phyloP scores from a whole-genome alignment of 2,329 filamentous ascomycete genomes.

The Nigrospora osmanthi region DNA sequence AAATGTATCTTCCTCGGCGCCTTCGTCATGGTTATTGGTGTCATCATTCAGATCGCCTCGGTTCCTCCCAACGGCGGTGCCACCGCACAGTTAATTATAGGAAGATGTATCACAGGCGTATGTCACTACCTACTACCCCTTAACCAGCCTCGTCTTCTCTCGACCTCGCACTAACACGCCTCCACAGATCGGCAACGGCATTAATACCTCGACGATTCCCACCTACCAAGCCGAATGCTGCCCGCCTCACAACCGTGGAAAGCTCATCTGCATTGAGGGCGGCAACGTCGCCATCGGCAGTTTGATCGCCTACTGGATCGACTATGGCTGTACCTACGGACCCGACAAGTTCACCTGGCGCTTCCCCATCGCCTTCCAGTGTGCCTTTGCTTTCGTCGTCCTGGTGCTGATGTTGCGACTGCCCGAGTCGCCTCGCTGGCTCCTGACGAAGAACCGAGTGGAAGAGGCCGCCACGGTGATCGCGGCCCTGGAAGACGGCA shows the following conservation, averaged over 20 bases:
- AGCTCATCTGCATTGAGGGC: slow-evolving; percentile 50
- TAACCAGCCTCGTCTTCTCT: too few species aligned
- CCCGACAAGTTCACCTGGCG: slow-evolving; percentile 26
- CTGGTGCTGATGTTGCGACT: slow-evolving; percentile 29
- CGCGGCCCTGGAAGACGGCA: slow-evolving; percentile 44
- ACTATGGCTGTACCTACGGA: slow-evolving; percentile 28
- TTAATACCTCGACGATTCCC: slow-evolving; percentile 32
- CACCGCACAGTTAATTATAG: slow-evolving; percentile 38
- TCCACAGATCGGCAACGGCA: slow-evolving; percentile 31
- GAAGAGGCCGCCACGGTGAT: slow-evolving; percentile 44
- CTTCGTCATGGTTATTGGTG: slow-evolving; percentile 45
- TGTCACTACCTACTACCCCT: slow-evolving; percentile 12
- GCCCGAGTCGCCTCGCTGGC: slow-evolving; percentile 48
- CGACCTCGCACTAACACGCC: not conserved
- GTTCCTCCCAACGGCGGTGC: slow-evolving; percentile 37
- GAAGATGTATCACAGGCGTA: slow-evolving; percentile 40
- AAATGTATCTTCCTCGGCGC: slow-evolving; percentile 46
- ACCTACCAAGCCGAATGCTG: slow-evolving; percentile 26
- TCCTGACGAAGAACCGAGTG: slow-evolving; percentile 33
- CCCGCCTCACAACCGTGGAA: slow-evolving; percentile 46
- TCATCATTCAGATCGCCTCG: slow-evolving; percentile 42
- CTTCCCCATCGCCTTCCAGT: slow-evolving; percentile 32
- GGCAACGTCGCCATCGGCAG: slow-evolving; percentile 33
- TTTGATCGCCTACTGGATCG: slow-evolving; percentile 33
- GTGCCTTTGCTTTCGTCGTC: slow-evolving; percentile 34